These are phyloP conservation scores for Trichophaea hybrida DNA, from an alignment of 2,329 filamentous ascomycete genomes.

Conservation along the genomic window DNA sequence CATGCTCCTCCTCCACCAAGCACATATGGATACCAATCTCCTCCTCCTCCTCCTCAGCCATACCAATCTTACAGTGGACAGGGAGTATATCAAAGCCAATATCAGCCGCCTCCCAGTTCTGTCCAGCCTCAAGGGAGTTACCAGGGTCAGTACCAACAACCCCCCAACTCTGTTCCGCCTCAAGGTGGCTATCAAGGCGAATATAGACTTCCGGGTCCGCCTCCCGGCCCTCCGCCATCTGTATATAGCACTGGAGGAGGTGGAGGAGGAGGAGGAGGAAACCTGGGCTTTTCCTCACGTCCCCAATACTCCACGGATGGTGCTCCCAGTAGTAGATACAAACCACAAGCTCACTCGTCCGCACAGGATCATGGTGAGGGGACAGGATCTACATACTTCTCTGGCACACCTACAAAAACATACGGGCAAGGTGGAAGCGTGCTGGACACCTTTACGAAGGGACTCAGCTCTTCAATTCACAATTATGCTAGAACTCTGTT, in stretches of 20 bases:
- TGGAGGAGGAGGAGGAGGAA: background rate
- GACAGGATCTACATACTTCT: background rate
- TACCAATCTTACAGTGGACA: background rate
- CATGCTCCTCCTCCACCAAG: background rate
- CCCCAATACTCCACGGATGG: background rate
- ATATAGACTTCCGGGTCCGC: background rate
- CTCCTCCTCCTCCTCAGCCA: background rate
- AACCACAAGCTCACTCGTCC: conserved; percentile 7
- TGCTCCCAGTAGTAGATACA: background rate
- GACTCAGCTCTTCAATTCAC: conserved; percentile 17
- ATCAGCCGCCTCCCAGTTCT: conserved; percentile 7
- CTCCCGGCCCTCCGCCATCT: background rate
- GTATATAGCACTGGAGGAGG: background rate
- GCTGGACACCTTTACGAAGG: conserved; percentile 14
- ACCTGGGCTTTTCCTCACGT: background rate
- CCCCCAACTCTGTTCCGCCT: conserved; percentile 4
- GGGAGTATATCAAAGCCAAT: conserved; percentile 13
- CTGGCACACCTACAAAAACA: background rate
- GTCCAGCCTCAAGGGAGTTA: background rate
- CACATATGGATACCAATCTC: conserved; percentile 7
- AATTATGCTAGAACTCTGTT: conserved; percentile 20
- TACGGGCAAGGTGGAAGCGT: background rate
- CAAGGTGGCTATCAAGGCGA: background rate
- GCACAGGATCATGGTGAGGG: background rate
- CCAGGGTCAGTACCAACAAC: background rate